Conservation (phyloP, 2,329 filamentous ascomycete species). For the Phyllosticta citriasiana region DNA sequence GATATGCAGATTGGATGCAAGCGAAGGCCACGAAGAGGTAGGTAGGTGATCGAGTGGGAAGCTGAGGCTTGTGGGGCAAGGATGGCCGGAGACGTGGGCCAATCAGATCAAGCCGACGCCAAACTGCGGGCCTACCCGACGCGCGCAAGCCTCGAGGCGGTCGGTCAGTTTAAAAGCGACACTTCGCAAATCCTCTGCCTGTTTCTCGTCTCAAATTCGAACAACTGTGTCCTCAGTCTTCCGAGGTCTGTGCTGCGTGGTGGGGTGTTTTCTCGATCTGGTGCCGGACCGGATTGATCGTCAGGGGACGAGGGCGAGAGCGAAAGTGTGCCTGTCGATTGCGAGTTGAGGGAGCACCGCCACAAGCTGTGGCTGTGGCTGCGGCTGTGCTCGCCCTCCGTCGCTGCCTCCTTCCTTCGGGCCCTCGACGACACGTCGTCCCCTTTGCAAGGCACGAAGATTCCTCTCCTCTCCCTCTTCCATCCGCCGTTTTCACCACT, state of each 20-base stretch:
- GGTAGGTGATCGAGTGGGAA: not conserved
- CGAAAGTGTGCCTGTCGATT: too few species aligned
- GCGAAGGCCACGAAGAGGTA: not conserved
- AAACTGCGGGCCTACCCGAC: not conserved
- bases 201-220: not conserved
- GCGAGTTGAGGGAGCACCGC: not conserved
- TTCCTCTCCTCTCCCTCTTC: not conserved
- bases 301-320: not conserved
- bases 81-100: not conserved
- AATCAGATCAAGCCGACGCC: not conserved
- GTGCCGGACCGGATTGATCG: not conserved
- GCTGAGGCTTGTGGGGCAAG: not conserved
- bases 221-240: not conserved
- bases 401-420: not conserved
- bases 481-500: not conserved
- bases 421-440: not conserved
- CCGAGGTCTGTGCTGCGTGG: not conserved
- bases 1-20: conserved; percentile 2
- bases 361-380: not conserved
- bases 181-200: not conserved
- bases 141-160: not conserved
- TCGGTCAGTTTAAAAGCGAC: not conserved
- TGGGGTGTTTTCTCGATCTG: not conserved
- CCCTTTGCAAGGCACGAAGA: not conserved
- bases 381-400: not conserved